A percentile compares a stretch with the other conserved stretches of the same genome.
Conservation (phyloP, 371 early-diverging fungal genomes). For the Mortierella sp. region DNA sequence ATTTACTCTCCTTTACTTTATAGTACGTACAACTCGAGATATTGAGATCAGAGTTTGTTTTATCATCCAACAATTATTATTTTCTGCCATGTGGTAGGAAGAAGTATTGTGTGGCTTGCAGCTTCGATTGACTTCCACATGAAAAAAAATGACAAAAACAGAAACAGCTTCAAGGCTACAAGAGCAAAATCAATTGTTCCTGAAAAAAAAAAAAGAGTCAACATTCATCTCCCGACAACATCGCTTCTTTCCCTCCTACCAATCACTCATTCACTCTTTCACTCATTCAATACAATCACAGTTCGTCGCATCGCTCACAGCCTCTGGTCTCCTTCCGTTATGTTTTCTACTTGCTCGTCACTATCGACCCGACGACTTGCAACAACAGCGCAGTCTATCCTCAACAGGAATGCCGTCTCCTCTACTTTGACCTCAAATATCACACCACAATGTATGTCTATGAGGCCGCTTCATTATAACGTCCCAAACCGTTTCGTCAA, state of each 20-base stretch:
- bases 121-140: too few relatives aligned
- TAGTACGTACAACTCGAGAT: too few relatives aligned
- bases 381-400: constrained; percentile 11
- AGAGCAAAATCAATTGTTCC: too few relatives aligned
- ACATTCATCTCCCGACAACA: not conserved
- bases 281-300: not conserved
- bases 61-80: too few relatives aligned
- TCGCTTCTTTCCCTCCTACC: not conserved
- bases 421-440: constrained; percentile 1
- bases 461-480: constrained; percentile 1
- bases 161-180: not conserved
- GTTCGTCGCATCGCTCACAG: not conserved
- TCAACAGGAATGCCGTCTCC: not conserved
- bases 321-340: not conserved
- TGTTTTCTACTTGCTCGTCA: not conserved
- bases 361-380: constrained; percentile 12
- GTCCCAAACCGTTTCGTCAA: not conserved
- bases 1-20: too few relatives aligned
- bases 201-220: not conserved
- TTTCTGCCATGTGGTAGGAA: too few relatives aligned
- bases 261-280: not conserved
- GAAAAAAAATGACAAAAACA: not conserved
- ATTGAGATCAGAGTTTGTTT: too few relatives aligned
- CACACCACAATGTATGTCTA: constrained; percentile 1
- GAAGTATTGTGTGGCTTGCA: too few relatives aligned